Percentiles rank a stretch among this genome's conserved stretches.
These are phyloP conservation scores for Psilocybe azurescens DNA, from an alignment of 768 basidiomycete species.

Conservation along the genomic window DNA sequence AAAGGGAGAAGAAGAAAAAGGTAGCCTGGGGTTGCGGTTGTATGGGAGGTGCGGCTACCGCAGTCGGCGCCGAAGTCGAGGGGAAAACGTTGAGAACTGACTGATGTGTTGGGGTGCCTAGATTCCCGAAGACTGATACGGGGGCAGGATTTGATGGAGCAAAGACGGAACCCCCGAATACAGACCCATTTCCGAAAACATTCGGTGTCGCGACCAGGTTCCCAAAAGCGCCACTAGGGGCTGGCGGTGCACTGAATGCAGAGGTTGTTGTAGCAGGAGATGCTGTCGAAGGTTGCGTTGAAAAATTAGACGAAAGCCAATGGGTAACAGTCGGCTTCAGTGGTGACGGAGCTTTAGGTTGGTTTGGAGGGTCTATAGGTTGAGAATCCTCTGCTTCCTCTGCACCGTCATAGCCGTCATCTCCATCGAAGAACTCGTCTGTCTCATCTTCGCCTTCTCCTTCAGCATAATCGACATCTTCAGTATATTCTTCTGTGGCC, in stretches of 20 bases:
- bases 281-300: constrained; percentile 15
- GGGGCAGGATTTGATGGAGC: constrained; percentile 24
- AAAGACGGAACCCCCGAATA: constrained; percentile 26
- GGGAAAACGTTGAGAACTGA: constrained; percentile 6
- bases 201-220: constrained; percentile 42
- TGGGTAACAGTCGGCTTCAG: constrained; percentile 23
- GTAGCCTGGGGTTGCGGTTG: neutral
- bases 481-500: constrained; percentile 14
- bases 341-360: constrained; percentile 19
- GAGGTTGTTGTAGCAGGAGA: constrained; percentile 22
- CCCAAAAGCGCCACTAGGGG: constrained; percentile 43
- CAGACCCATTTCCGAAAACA: constrained; percentile 37
- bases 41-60: constrained; percentile 8
- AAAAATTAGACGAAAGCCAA: constrained; percentile 18
- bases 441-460: constrained; percentile 27
- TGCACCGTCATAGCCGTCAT: constrained; percentile 7
- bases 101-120: constrained; percentile 1
- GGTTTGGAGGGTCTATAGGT: neutral
- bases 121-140: constrained; percentile 19
- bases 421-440: constrained; percentile 18
- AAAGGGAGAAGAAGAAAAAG: neutral
- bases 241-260: constrained; percentile 19
- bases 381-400: constrained; percentile 9
- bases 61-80: constrained; percentile 12
- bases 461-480: constrained; percentile 22